A percentile compares a stretch with the other conserved stretches of the same genome.
These are phyloP conservation scores for Lithospermum erythrorhizon DNA, from an alignment of 257 asterid genomes.

Conservation along the genomic window DNA sequence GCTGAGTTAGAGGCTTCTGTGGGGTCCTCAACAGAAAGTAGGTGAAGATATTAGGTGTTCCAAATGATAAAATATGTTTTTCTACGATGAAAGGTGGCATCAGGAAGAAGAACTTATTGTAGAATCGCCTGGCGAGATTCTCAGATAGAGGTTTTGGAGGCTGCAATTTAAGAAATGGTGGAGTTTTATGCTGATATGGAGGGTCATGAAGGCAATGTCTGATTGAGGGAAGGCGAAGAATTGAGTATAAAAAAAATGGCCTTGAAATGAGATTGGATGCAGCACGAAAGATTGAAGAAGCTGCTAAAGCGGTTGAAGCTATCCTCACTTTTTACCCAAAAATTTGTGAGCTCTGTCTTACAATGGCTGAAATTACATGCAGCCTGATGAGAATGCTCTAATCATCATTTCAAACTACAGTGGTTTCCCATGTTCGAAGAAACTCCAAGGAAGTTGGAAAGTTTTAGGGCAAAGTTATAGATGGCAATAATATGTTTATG, in stretches of 20 bases:
- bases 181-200: slow-evolving; percentile 86
- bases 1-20: slow-evolving; percentile 73
- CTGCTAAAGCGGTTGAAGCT: slow-evolving; percentile 82
- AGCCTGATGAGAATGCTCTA: slow-evolving; percentile 46
- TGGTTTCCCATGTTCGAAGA: slow-evolving; percentile 40
- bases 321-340: too few relatives aligned
- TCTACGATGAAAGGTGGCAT: slow-evolving; percentile 5
- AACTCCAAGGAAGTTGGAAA: slow-evolving; percentile 46
- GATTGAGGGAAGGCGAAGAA: slow-evolving; percentile 77
- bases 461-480: slow-evolving; percentile 53
- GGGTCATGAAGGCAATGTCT: slow-evolving; percentile 73
- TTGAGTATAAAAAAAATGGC: slow-evolving; percentile 67
- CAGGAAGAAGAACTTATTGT: slow-evolving; percentile 4
- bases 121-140: slow-evolving; percentile 4
- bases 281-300: slow-evolving; percentile 90
- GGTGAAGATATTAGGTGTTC: slow-evolving; percentile 27
- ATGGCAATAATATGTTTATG: slow-evolving; percentile 20
- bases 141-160: slow-evolving; percentile 42
- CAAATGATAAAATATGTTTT: slow-evolving; percentile 8
- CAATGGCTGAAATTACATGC: too few relatives aligned
- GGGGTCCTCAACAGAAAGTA: slow-evolving; percentile 64
- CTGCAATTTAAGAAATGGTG: slow-evolving; percentile 71
- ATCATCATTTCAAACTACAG: slow-evolving; percentile 53
- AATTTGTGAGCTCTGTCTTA: too few relatives aligned
- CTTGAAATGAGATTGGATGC: slow-evolving; percentile 85